Percentiles rank a stretch among this genome's conserved stretches.
These are phyloP conservation scores for Grammothele lineata DNA, from an alignment of 768 basidiomycete genomes.

Conservation along the genomic window DNA sequence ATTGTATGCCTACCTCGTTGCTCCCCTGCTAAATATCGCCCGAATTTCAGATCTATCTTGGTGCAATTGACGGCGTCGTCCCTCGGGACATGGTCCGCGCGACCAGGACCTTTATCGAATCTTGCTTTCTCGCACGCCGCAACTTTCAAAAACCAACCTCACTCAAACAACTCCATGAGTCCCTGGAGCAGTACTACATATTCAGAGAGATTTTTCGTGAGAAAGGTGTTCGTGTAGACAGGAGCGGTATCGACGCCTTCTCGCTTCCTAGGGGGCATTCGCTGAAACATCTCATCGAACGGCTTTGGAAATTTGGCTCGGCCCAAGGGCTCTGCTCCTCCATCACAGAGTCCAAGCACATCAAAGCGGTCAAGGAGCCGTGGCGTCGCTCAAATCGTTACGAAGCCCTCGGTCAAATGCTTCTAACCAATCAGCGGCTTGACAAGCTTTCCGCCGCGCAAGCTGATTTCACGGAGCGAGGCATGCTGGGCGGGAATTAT, in stretches of 20 bases:
- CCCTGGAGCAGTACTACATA: not conserved
- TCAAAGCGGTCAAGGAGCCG: constrained; percentile 22
- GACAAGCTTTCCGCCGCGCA: constrained; percentile 19
- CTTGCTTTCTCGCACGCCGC: not conserved
- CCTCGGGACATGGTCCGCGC: not conserved
- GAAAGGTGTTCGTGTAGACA: not conserved
- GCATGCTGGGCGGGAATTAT: too few species aligned
- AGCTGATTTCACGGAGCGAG: constrained; percentile 18
- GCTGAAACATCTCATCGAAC: constrained; percentile 10
- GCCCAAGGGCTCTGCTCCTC: constrained; percentile 24
- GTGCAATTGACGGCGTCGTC: constrained; percentile 5
- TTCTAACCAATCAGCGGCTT: constrained; percentile 17
- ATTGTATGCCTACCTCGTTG: not conserved
- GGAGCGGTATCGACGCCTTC: not conserved
- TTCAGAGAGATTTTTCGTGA: constrained; percentile 8
- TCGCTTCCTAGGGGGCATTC: not conserved
- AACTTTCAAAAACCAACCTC: not conserved
- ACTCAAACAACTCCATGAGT: not conserved
- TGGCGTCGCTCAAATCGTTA: constrained; percentile 18
- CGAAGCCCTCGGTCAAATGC: constrained; percentile 21
- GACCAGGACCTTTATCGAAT: not conserved
- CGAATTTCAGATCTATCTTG: constrained; percentile 8
- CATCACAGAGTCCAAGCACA: constrained; percentile 24
- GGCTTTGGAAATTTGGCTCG: constrained; percentile 18
- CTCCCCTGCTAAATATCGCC: not conserved